Conservation (phyloP, 148 eudicot species). For the Fagopyrum esculentum region DNA sequence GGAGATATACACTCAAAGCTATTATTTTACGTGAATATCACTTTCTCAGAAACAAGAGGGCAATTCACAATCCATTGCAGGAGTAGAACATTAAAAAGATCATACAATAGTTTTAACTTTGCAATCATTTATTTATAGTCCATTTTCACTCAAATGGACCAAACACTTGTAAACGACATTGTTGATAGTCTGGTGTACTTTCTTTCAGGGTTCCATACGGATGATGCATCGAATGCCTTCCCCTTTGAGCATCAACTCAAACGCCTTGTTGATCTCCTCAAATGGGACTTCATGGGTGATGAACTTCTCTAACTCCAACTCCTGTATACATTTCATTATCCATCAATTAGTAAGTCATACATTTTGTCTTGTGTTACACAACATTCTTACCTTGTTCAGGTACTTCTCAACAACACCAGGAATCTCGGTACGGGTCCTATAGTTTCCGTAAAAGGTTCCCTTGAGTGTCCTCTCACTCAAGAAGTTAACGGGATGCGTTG, state of each 20-base stretch:
- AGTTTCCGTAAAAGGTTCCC: constrained; percentile 54
- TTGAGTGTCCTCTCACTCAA: constrained; percentile 42
- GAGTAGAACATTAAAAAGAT: too few relatives aligned
- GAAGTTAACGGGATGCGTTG: constrained; percentile 43
- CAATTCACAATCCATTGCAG: too few relatives aligned
- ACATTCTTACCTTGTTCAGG: constrained; percentile 29
- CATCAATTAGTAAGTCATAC: not conserved
- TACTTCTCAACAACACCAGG: constrained; percentile 51
- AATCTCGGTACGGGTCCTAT: constrained; percentile 41
- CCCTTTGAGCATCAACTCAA: constrained; percentile 43
- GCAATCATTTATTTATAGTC: too few relatives aligned
- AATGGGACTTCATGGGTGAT: constrained; percentile 49
- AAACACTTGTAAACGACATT: too few relatives aligned
- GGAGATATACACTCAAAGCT: too few relatives aligned
- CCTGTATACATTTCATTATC: constrained; percentile 28
- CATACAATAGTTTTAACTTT: too few relatives aligned
- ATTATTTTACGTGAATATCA: too few relatives aligned
- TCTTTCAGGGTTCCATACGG: constrained; percentile 28
- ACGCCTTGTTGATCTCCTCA: constrained; percentile 56
- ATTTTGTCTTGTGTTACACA: not conserved
- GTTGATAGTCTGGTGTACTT: too few relatives aligned
- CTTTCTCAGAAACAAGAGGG: too few relatives aligned
- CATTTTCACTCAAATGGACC: too few relatives aligned
- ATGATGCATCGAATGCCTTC: constrained; percentile 54
- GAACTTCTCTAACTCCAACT: constrained; percentile 47